Base-by-base conservation (phyloP, 2,329 filamentous ascomycete species). In the Phialophora verrucosa region DNA sequence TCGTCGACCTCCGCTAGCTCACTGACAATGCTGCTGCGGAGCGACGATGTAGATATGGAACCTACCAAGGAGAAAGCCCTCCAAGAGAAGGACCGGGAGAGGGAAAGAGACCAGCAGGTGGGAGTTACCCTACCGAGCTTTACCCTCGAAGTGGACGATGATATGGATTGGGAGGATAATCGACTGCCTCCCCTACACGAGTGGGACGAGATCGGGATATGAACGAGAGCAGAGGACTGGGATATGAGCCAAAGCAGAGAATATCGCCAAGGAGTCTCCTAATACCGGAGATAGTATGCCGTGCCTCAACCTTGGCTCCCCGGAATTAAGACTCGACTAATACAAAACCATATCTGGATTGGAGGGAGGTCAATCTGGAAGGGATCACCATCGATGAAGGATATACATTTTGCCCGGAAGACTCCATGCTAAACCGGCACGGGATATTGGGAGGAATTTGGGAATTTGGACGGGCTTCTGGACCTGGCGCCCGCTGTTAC, bases 161-260 rank as follows among this genome's bases (percentile, higher is more conserved):
- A 70, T 38, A 68, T 64, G 63, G 67, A 71, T 23, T 69, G 68
- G 56, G 68, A 68, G 56, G 67, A 72, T 62, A 71, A 71, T 31
- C 69, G 64, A 20, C 64, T 73, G 27, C 68, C 70, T n/a, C 72
- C 72, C 20, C 61, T 72, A 8, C 66, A 71, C 44, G 68, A 72
- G 27, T 69, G 72, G 69, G 71, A 61, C n/a, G 69, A 72, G 17
- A 64, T 71, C 49, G 64, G 66, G 8, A 65, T 68, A 12, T 64
- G 56, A 49, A 27, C 11, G 23, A 27, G n/a, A 14, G 10, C 38
- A n/a, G 14, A 42, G 17, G 1, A 64, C 70, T 47, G 64, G 66
- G 8, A 65, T 66, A 12, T 64, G 56, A 47, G n/a, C 11, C 23
- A 25, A 11, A 12, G 4, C 38, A 20, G 14, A 44, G 38, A 44